Conservation (phyloP, 257 asterid genomes). For the Anisodus acutangulus region DNA sequence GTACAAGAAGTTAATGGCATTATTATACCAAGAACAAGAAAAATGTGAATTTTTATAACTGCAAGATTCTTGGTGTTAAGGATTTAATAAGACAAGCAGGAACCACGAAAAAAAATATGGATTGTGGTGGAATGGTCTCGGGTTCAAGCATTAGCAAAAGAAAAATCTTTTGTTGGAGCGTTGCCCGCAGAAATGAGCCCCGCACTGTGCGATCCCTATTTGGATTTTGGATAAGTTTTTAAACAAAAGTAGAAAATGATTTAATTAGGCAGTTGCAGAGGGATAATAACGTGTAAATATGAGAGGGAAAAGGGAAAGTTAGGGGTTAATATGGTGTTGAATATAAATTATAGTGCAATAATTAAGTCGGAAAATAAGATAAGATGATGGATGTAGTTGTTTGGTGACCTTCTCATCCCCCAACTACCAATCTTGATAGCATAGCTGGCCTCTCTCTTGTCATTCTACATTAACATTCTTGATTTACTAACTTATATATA, state of each 20-base stretch:
- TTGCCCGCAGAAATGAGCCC: no score
- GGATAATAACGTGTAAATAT: background rate
- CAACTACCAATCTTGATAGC: constrained; percentile 68
- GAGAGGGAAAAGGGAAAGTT: constrained; percentile 27
- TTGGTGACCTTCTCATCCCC: constrained; percentile 59
- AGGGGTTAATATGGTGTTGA: constrained; percentile 30
- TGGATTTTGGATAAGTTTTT: background rate
- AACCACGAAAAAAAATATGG: background rate
- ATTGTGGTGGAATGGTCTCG: no score
- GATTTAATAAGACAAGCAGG: constrained; percentile 46
- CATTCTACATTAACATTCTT: constrained; percentile 27
- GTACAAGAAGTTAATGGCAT: constrained; percentile 39
- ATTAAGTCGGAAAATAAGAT: constrained; percentile 21
- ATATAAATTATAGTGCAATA: constrained; percentile 30
- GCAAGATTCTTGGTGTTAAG: constrained; percentile 43
- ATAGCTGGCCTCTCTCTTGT: constrained; percentile 39
- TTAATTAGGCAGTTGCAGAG: constrained; percentile 14
- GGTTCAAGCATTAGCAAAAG: no score
- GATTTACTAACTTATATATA: no score
- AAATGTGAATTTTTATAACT: constrained; percentile 44
- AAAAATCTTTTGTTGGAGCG: no score
- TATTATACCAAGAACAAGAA: constrained; percentile 45
- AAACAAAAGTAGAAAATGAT: background rate
- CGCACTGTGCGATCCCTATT: no score
- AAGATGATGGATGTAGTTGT: constrained; percentile 38